Percentiles rank a stretch among this genome's conserved stretches.
Evolutionary conservation across 306 rosid species (phyloP).

Genomic region (Begonia loranthoides): DNA sequence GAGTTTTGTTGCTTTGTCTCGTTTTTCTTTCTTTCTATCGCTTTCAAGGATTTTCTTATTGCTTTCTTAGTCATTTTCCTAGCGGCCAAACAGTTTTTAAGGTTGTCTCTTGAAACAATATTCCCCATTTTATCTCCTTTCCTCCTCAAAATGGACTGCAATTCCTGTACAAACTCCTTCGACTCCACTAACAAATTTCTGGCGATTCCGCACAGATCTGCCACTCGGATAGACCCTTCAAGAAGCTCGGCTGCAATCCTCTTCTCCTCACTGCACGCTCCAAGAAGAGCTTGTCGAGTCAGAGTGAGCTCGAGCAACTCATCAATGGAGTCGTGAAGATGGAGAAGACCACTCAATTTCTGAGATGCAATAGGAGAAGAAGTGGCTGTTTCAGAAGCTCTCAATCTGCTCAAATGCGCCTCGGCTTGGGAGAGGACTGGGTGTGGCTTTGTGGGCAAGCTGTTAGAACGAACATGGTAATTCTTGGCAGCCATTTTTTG

Average conservation of each 20-base stretch:
- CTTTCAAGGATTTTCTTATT: constrained; percentile 10
- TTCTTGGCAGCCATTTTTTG: constrained; percentile 13
- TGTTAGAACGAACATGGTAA: constrained; percentile 17
- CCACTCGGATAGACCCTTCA: constrained; percentile 18
- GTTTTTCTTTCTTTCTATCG: background rate
- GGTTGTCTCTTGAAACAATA: constrained; percentile 6
- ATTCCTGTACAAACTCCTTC: constrained; percentile 7
- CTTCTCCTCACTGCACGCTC: constrained; percentile 10
- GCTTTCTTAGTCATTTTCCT: constrained; percentile 18
- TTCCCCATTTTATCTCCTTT: constrained; percentile 11
- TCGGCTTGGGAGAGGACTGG: constrained; percentile 14
- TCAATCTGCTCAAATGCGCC: constrained; percentile 9
- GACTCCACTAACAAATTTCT: constrained; percentile 18
- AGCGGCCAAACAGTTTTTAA: constrained; percentile 11
- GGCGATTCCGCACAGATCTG: constrained; percentile 18
- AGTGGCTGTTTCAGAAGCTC: constrained; percentile 5
- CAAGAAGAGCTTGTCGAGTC: constrained; percentile 5
- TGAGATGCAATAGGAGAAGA: constrained; percentile 11
- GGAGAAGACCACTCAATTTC: constrained; percentile 9
- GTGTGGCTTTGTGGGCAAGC: constrained; percentile 22
- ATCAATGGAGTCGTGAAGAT: constrained; percentile 20
- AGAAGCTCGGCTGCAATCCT: constrained; percentile 9
- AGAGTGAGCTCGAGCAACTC: constrained; percentile 15
- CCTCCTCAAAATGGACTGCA: constrained; percentile 18
- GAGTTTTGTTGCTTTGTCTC: constrained; percentile 5